These are phyloP conservation scores for Copromyces sp. DNA, from an alignment of 495 filamentous ascomycete species.

Conservation along the genomic window DNA sequence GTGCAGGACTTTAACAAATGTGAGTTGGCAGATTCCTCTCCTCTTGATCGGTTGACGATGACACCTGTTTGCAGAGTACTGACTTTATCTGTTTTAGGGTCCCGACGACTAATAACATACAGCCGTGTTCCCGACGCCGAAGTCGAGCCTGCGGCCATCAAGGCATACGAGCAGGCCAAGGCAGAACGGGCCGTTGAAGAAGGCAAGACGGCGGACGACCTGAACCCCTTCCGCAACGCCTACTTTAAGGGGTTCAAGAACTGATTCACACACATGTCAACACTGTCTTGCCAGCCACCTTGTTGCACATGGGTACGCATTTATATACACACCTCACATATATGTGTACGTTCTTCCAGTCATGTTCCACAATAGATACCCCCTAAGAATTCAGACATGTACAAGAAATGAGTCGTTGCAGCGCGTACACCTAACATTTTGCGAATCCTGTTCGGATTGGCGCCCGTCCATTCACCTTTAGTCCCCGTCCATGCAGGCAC, in stretches of 20 bases:
- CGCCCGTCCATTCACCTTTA: not conserved
- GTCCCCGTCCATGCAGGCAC: not conserved
- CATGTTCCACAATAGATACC: conserved; percentile 16
- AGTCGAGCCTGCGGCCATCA: conserved; percentile 27
- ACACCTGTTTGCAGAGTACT: not conserved
- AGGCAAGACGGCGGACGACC: conserved; percentile 54
- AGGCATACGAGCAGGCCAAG: conserved; percentile 28
- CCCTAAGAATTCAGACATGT: conserved; percentile 12
- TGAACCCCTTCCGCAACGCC: conserved; percentile 70
- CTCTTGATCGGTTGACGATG: not conserved
- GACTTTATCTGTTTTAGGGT: conserved; percentile 46
- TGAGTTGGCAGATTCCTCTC: conserved; percentile 21
- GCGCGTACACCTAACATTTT: not conserved
- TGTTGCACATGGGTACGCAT: not conserved
- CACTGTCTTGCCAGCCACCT: not conserved
- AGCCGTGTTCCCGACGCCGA: conserved; percentile 55
- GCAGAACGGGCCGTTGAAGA: conserved; percentile 10
- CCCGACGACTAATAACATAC: conserved; percentile 78
- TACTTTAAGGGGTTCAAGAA: conserved; percentile 40
- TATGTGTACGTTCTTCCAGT: not conserved
- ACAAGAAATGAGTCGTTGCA: conserved; percentile 8
- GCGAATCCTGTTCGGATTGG: not conserved
- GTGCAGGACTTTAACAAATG: conserved; percentile 85
- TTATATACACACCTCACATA: not conserved
- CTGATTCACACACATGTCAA: not conserved